Evolutionary conservation across 495 filamentous ascomycete species (phyloP), one percentile per base, ranked within the genome.

Genomic region (Trichoderma orchidacearum): DNA sequence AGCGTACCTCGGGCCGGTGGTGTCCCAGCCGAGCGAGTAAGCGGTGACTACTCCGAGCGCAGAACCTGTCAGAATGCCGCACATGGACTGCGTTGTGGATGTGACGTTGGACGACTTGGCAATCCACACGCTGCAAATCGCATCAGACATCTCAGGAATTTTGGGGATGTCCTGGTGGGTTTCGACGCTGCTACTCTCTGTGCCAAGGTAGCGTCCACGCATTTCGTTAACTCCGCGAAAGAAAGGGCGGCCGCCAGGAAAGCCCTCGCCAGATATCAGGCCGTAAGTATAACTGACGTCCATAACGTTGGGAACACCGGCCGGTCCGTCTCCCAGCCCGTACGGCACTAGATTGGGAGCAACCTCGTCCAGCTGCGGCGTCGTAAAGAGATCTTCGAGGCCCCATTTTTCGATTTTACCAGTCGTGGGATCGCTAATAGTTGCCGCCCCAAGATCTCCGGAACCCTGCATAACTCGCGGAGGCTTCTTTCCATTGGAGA

Each of bases 331-430:
- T 11, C 88, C 89, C 30, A 89, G 68, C 13, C 91, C 90, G 65
- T 85, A 94, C 32, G 80, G 81, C n/a, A 80, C 70, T 55, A 89
- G 80, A 13, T 86, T 82, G 15, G 87, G 83, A 61, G 85, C 84
- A 34, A 81, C 69, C 55, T 95, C 87, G 3, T 83, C 74, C 59
- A 95, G 84, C 64, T 93, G 89, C 15, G 77, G 75, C 60, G 90
- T 86, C 32, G 79, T 70, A 54, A 85, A 82, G 51, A 82, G 82
- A 63, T 93, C 88, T 17, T 85, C 78, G 25, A 90, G 66, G 2
- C 90, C 90, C 87, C 87, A 93, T 59, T 82, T 81, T 59, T 92
- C 88, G n/a, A 89, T 77, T 70, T 86, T 93, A 31, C 84, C 85
- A 23, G 74, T 74, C 3, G 79, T 83, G 0, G 89, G 87, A 63